Conservation (phyloP, 129 eudicot genomes). For the Artemisia tridentata region DNA sequence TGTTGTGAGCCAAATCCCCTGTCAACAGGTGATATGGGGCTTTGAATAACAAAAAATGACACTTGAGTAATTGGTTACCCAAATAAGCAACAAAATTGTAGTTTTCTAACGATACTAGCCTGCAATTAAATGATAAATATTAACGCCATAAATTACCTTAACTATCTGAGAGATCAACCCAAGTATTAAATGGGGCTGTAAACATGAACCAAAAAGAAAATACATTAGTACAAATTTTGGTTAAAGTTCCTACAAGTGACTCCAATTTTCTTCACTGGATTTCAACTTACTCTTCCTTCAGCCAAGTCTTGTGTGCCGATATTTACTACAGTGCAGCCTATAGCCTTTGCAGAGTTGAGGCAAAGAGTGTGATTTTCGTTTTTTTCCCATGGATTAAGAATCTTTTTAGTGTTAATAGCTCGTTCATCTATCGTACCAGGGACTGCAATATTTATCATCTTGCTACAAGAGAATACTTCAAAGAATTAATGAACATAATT, state of each 20-base stretch:
- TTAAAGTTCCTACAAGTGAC: constrained; percentile 9
- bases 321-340: constrained; percentile 60
- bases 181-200: constrained; percentile 62
- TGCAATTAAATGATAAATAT: not conserved
- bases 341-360: constrained; percentile 64
- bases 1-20: too few species aligned
- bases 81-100: too few species aligned
- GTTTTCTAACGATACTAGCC: not conserved
- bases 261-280: not conserved
- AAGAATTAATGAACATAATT: constrained; percentile 15
- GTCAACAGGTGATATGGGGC: too few species aligned
- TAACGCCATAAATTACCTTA: constrained; percentile 41
- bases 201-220: constrained; percentile 26
- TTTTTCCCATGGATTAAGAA: constrained; percentile 63
- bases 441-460: constrained; percentile 65
- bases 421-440: constrained; percentile 72
- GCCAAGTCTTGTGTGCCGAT: constrained; percentile 65
- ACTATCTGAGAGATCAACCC: constrained; percentile 71
- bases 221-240: constrained; percentile 26
- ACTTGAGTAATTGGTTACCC: too few species aligned
- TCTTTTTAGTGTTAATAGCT: constrained; percentile 56
- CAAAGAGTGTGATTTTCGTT: constrained; percentile 64
- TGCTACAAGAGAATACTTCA: constrained; percentile 41
- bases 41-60: too few species aligned
- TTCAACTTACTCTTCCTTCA: constrained; percentile 57